Percentiles rank a stretch among this genome's conserved stretches.
These are phyloP conservation scores for Holtermanniella nyarrowii DNA, from an alignment of 768 basidiomycete genomes.

Conservation along the genomic window DNA sequence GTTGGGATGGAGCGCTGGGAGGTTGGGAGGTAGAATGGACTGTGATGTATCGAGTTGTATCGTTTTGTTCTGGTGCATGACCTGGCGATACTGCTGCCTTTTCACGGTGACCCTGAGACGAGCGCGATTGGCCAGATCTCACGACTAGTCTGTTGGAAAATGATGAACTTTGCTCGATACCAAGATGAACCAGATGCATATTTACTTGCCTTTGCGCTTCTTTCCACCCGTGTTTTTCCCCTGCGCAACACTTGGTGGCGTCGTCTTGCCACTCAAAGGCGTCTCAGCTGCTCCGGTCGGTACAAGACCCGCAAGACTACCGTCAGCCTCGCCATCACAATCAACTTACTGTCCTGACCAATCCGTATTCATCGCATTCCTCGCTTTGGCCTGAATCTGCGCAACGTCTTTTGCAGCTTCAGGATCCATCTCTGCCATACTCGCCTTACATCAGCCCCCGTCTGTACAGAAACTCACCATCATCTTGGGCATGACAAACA, in stretches of 20 bases:
- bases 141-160: too few species aligned
- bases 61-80: too few species aligned
- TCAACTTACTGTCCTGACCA: slow-evolving; percentile 32
- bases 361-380: slow-evolving; percentile 27
- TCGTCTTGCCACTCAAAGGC: background rate
- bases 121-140: too few species aligned
- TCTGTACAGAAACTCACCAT: slow-evolving; percentile 18
- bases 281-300: background rate
- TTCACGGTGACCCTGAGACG: too few species aligned
- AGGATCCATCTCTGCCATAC: slow-evolving; percentile 32
- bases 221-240: background rate
- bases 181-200: too few species aligned
- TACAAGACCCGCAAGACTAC: background rate
- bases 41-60: too few species aligned
- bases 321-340: background rate
- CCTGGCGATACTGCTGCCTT: too few species aligned
- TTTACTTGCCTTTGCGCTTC: background rate
- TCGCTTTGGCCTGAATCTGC: slow-evolving; percentile 27
- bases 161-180: too few species aligned
- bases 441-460: background rate
- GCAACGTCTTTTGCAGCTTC: slow-evolving; percentile 34
- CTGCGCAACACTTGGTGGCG: too few species aligned
- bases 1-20: background rate
- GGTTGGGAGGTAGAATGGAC: background rate
- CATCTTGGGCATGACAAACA: slow-evolving; percentile 33